Evolutionary conservation across 352 stramenopile genomes (phyloP).

Genomic region (Globisporangium mamillatum): DNA sequence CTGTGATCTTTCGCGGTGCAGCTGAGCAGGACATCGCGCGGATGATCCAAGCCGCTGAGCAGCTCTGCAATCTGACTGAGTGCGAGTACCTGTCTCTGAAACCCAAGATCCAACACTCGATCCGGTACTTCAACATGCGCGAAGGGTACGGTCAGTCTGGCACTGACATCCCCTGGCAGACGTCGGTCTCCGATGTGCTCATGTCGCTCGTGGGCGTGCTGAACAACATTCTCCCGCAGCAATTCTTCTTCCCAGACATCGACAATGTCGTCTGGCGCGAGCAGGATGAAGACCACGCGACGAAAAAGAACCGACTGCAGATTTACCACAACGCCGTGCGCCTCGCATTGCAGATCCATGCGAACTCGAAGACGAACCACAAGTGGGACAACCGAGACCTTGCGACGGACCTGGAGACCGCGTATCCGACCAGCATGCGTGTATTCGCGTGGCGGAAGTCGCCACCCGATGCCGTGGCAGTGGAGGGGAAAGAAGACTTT

Average conservation of each 20-base stretch:
- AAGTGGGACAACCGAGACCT: conserved; percentile 28
- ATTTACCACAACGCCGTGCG: conserved; percentile 49
- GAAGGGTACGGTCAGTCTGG: conserved; percentile 41
- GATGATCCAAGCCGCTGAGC: conserved; percentile 37
- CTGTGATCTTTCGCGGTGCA: conserved; percentile 48
- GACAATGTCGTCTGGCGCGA: conserved; percentile 23
- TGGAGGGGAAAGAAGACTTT: neutral
- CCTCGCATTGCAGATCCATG: conserved; percentile 46
- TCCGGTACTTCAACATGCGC: conserved; percentile 64
- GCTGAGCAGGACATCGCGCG: conserved; percentile 42
- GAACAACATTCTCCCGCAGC: conserved; percentile 46
- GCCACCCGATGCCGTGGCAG: neutral
- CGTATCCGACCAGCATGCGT: conserved; percentile 14
- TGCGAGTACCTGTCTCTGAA: conserved; percentile 59
- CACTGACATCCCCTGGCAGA: conserved; percentile 46
- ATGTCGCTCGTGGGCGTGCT: conserved; percentile 48
- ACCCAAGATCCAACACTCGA: conserved; percentile 45
- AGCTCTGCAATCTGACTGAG: conserved; percentile 37
- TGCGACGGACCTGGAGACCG: conserved; percentile 1
- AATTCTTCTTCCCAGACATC: conserved; percentile 42
- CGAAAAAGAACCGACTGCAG: conserved; percentile 28
- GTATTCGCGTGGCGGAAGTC: conserved; percentile 19
- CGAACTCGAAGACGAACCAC: conserved; percentile 37
- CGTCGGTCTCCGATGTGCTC: conserved; percentile 42
- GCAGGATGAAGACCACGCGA: neutral